These are phyloP conservation scores for Colletotrichum sp. DNA, from an alignment of 2,329 filamentous ascomycete species.

Conservation along the genomic window DNA sequence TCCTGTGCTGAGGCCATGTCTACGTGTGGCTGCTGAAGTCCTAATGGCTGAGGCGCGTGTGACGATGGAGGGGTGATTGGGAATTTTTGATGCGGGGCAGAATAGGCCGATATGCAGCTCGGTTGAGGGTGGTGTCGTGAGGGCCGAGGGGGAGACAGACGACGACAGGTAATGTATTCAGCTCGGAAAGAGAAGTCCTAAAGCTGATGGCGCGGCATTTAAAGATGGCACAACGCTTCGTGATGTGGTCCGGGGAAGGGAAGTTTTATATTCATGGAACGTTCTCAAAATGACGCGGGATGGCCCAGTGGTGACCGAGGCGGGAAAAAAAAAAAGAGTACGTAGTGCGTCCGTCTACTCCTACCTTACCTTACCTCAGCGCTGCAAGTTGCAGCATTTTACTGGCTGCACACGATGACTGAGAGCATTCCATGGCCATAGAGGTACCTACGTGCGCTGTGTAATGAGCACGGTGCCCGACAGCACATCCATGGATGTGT, in stretches of 20 bases:
- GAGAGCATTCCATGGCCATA: background rate
- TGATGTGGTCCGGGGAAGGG: background rate
- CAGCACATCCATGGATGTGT: background rate
- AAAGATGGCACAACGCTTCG: background rate
- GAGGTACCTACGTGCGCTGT: background rate
- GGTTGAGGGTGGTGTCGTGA: background rate
- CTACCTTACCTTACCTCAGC: background rate
- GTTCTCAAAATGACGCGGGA: conserved; percentile 5
- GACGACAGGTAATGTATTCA: background rate
- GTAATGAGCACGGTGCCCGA: background rate
- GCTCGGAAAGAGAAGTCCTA: background rate
- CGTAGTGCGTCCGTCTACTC: background rate
- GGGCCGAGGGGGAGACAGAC: background rate
- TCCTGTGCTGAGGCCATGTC: conserved; percentile 54
- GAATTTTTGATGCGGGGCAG: conserved; percentile 7
- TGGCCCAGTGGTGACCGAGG: background rate
- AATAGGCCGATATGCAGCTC: background rate
- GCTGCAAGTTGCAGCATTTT: background rate
- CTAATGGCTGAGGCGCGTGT: background rate
- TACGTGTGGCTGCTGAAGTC: background rate
- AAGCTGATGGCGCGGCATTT: background rate
- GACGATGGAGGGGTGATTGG: conserved; percentile 1
- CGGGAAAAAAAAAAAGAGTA: conserved; percentile 1
- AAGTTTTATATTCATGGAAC: background rate
- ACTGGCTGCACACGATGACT: background rate